These are phyloP conservation scores for Phytopythium delawarense DNA, from an alignment of 352 stramenopile genomes.

Conservation along the genomic window DNA sequence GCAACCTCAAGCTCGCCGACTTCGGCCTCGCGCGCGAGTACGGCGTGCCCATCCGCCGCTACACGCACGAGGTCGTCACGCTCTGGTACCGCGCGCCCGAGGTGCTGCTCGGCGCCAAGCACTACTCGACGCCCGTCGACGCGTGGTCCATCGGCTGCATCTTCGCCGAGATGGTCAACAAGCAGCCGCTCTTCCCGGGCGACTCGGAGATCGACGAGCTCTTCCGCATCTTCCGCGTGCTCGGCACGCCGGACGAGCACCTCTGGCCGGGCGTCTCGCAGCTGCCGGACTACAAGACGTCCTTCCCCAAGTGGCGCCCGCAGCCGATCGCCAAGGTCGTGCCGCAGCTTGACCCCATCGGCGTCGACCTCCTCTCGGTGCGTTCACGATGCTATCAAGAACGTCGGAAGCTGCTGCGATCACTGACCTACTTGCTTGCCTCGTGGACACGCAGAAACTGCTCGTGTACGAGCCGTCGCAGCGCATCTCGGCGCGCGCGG, in stretches of 20 bases:
- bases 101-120: conserved; percentile 91
- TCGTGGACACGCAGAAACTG: conserved; percentile 40
- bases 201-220: conserved; percentile 99
- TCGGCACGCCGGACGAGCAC: conserved; percentile 96
- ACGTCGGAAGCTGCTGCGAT: too few species aligned
- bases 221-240: conserved; percentile 97
- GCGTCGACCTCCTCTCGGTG: conserved; percentile 79
- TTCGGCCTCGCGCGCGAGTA: conserved; percentile 91
- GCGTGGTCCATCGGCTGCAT: conserved; percentile 93
- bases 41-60: conserved; percentile 80
- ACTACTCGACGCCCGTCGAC: conserved; percentile 93
- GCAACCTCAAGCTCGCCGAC: conserved; percentile 90
- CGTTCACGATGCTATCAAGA: conserved; percentile 3
- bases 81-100: conserved; percentile 95
- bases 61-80: conserved; percentile 95
- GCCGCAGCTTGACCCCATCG: conserved; percentile 73
- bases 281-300: conserved; percentile 97
- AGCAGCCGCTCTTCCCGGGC: conserved; percentile 86
- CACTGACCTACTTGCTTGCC: background rate
- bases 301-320: conserved; percentile 97
- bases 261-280: conserved; percentile 96
- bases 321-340: conserved; percentile 88
- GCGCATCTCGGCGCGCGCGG: conserved; percentile 74
- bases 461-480: conserved; percentile 76
- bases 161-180: conserved; percentile 93